phyloP scores from a whole-genome alignment of 2,329 filamentous ascomycete species.

The Colletotrichum viniferum region DNA sequence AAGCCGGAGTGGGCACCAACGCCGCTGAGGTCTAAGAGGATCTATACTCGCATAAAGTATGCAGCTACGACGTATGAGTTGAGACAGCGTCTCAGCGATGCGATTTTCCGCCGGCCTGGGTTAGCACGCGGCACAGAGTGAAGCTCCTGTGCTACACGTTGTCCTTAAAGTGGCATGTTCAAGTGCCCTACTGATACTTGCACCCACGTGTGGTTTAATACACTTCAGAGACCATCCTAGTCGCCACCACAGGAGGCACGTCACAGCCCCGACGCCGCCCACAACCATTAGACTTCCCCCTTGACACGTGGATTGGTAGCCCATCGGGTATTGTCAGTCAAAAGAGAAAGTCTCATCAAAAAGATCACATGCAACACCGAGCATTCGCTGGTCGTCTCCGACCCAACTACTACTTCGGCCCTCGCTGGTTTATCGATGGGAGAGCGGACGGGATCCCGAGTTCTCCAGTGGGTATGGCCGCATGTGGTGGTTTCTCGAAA shows the following conservation, averaged over 20 bases:
- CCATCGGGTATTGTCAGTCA: background rate
- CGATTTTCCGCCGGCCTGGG: background rate
- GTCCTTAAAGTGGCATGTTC: background rate
- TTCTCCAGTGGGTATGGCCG: conserved; percentile 9
- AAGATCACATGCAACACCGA: background rate
- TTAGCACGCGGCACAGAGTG: background rate
- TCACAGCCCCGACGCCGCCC: background rate
- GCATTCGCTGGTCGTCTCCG: conserved; percentile 12
- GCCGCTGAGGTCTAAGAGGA: no score
- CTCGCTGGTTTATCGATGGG: conserved; percentile 7
- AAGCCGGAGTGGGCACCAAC: background rate
- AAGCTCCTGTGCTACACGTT: background rate
- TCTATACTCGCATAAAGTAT: no score
- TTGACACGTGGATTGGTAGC: background rate
- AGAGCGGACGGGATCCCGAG: conserved; percentile 15
- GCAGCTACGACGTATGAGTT: background rate
- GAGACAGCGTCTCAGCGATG: background rate
- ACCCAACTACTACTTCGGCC: conserved; percentile 10
- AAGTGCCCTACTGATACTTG: background rate
- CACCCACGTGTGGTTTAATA: background rate
- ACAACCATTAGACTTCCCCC: background rate
- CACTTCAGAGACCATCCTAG: background rate
- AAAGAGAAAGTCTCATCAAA: background rate
- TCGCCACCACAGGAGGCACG: background rate
- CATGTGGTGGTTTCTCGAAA: background rate